Base-by-base conservation (phyloP, 371 early-diverging fungal genomes). In the Rhizopus stolonifer region DNA sequence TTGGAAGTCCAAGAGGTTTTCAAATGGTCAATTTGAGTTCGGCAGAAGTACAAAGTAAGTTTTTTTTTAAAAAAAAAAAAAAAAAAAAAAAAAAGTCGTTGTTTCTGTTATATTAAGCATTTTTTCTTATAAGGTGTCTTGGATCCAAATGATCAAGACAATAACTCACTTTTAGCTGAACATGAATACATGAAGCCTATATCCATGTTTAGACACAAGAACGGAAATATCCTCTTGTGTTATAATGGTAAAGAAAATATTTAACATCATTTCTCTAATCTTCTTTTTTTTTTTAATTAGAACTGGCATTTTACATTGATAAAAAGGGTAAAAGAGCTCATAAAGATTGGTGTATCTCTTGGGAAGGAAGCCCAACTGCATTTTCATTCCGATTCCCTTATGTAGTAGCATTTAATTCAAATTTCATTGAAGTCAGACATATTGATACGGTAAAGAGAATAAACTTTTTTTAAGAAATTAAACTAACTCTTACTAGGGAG, bases 1-100 rank as follows among this genome's bases (percentile, higher is more conserved):
- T 97, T 1, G 98, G 98, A 11, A 94, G 95, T 64, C 81, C 83
- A 18, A 89, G 88, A 60, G 98, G 98, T 0, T 97, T 97, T 63
- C 95, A 96, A 61, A 80, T 97, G 64, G 91, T 97, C 4, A 90
- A 96, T 62, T 60, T 93, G 36, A 83, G 83, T 29, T 86, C 91
- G 2, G 73, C 92, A 34, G 85, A 86, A 54, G 94, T 73, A 15
- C 74, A 73, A 47, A 77, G 77, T 76, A 70, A 46, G 61, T 53
- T 24, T 49, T 26, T 15, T 4, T 1, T 21, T 22, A 13, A 26
- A 25, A 31, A 11, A n/a, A 15, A 17, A 1, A 21, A 4, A 22
- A 13, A 25, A 1, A 36, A 13, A 17, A 26, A 15, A 3, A n/a
- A n/a, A n/a, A n/a, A n/a, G n/a, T n/a, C n/a, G n/a, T n/a, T n/a